Conservation (phyloP, 306 rosid genomes). For the Boehmeria nivea region DNA sequence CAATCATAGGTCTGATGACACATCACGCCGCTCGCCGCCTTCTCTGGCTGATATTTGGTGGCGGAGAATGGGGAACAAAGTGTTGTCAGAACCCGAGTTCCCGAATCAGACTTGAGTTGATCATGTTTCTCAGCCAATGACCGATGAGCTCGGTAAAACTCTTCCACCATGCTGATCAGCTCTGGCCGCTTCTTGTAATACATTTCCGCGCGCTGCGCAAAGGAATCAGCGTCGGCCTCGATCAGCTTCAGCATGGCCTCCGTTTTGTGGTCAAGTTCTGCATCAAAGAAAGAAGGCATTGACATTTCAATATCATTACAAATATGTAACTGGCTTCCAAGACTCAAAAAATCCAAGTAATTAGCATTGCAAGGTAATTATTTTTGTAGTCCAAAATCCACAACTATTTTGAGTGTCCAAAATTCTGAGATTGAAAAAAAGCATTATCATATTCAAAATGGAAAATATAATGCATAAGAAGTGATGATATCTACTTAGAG, state of each 20-base stretch:
- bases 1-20: too few species aligned
- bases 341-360: too few species aligned
- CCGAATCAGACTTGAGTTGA: slow-evolving; percentile 59
- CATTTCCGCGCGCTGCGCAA: slow-evolving; percentile 92
- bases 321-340: too few species aligned
- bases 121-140: slow-evolving; percentile 70
- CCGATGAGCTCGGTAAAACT: slow-evolving; percentile 71
- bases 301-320: not conserved
- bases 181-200: slow-evolving; percentile 80
- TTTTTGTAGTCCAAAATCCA: too few species aligned
- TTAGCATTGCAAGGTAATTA: too few species aligned
- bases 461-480: too few species aligned
- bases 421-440: too few species aligned
- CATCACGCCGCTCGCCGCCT: slow-evolving; percentile 22
- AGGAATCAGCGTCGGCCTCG: slow-evolving; percentile 84
- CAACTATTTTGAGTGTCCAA: too few species aligned
- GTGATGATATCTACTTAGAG: too few species aligned
- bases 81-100: slow-evolving; percentile 39
- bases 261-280: slow-evolving; percentile 70
- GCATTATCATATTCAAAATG: too few species aligned
- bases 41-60: slow-evolving; percentile 37
- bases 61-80: slow-evolving; percentile 55
- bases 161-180: slow-evolving; percentile 72
- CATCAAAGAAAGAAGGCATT: slow-evolving; percentile 7
- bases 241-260: slow-evolving; percentile 57